Percentiles rank a stretch among this genome's conserved stretches.
Evolutionary conservation across 2,329 filamentous ascomycete species (phyloP).

Genomic region (Neonectria punicea): DNA sequence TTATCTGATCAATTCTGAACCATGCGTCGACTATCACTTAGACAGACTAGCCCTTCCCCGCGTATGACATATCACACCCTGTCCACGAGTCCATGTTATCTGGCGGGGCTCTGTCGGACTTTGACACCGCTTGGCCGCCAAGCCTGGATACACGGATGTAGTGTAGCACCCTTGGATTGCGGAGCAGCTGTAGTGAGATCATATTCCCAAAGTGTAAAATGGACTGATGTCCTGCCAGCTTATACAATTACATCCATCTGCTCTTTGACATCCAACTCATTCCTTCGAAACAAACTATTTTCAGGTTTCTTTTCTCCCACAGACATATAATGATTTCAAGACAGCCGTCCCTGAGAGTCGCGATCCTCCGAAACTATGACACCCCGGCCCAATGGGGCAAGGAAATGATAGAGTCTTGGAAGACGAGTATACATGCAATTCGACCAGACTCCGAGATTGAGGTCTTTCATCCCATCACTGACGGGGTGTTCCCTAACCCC

Average conservation of each 20-base stretch:
- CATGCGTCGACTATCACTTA: not conserved
- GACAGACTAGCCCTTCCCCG: not conserved
- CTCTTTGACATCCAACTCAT: not conserved
- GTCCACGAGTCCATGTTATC: not conserved
- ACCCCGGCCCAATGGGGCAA: slow-evolving; percentile 3
- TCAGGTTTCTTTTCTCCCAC: too few species aligned
- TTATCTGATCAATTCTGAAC: not conserved
- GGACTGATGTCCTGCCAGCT: not conserved
- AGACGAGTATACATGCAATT: not conserved
- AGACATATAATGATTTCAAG: not conserved
- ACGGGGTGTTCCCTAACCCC: not conserved
- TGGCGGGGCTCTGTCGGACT: not conserved
- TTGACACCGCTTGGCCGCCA: not conserved
- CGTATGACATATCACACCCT: not conserved
- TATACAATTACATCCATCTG: not conserved
- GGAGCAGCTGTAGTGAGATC: not conserved
- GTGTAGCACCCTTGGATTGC: not conserved
- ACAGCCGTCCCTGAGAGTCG: not conserved
- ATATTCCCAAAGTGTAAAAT: not conserved
- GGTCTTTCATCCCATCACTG: not conserved
- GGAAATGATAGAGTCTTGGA: slow-evolving; percentile 6
- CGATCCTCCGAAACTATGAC: slow-evolving; percentile 5
- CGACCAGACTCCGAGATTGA: not conserved
- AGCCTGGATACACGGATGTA: too few species aligned
- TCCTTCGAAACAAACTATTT: not conserved